Conservation (phyloP, 1,284 basidiomycete genomes). For the Volvariella volvacea region DNA sequence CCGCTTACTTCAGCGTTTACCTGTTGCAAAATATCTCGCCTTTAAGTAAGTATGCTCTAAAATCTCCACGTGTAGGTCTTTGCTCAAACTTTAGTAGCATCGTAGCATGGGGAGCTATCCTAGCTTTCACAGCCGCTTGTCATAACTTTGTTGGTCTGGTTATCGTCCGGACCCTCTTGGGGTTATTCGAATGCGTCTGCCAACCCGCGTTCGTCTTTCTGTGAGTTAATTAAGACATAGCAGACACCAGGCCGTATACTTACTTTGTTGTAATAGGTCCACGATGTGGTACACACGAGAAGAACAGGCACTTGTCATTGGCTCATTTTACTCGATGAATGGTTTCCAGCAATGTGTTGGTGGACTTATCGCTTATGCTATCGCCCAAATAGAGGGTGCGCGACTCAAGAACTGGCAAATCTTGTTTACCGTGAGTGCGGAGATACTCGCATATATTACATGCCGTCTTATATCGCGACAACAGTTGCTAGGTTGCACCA, state of each 20-base stretch:
- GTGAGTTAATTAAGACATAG: conserved; percentile 14
- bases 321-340: conserved; percentile 45
- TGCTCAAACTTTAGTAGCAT: conserved; percentile 23
- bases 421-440: conserved; percentile 35
- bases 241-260: background rate
- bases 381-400: conserved; percentile 35
- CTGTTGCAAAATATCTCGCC: conserved; percentile 40
- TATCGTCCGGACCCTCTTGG: conserved; percentile 41
- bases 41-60: conserved; percentile 28
- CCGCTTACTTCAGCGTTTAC: conserved; percentile 38
- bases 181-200: conserved; percentile 44
- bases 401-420: conserved; percentile 47
- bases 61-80: background rate
- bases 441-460: background rate
- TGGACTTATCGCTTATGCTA: conserved; percentile 43
- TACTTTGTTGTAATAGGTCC: conserved; percentile 27
- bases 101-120: conserved; percentile 39
- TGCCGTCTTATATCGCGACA: background rate
- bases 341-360: conserved; percentile 49
- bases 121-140: conserved; percentile 43
- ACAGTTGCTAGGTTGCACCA: conserved; percentile 37
- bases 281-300: conserved; percentile 49
- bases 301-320: conserved; percentile 44
- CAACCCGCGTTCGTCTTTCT: conserved; percentile 42
- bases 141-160: conserved; percentile 39